Percentiles rank a stretch among this genome's conserved stretches.
Evolutionary conservation across 148 eudicot genomes (phyloP).

Genomic region (Polygonum maritimum): DNA sequence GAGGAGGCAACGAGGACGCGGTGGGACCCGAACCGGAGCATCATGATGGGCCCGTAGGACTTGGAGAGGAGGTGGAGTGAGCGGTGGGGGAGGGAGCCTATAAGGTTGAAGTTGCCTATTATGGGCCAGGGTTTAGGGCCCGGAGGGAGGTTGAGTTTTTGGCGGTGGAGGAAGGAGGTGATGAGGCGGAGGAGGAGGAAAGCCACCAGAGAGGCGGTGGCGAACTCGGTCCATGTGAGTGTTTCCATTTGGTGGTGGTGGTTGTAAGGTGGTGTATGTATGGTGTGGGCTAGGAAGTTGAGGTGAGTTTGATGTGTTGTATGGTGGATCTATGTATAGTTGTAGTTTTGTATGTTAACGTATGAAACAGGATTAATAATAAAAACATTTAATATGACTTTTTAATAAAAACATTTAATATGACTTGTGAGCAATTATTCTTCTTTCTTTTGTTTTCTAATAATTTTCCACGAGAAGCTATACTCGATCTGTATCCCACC

Average conservation of each 20-base stretch:
- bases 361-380: neutral
- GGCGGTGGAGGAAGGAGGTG: slow-evolving; percentile 20
- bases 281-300: neutral
- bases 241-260: slow-evolving; percentile 7
- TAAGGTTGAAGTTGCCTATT: slow-evolving; percentile 81
- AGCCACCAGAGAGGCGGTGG: slow-evolving; percentile 25
- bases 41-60: slow-evolving; percentile 68
- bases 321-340: neutral
- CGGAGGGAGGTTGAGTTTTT: slow-evolving; percentile 53
- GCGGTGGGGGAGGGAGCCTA: slow-evolving; percentile 73
- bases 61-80: slow-evolving; percentile 54
- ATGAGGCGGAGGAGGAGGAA: slow-evolving; percentile 25
- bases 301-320: neutral
- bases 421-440: neutral
- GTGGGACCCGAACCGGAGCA: slow-evolving; percentile 53
- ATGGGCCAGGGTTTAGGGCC: slow-evolving; percentile 95
- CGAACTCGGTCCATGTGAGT: slow-evolving; percentile 20
- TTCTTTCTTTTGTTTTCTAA: no score
- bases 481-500: no score
- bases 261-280: no score
- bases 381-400: neutral
- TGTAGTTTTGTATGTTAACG: neutral
- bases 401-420: neutral
- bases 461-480: no score
- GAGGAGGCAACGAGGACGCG: slow-evolving; percentile 70